phyloP scores from a whole-genome alignment of 148 eudicot species.

The Persicaria maculosa region DNA sequence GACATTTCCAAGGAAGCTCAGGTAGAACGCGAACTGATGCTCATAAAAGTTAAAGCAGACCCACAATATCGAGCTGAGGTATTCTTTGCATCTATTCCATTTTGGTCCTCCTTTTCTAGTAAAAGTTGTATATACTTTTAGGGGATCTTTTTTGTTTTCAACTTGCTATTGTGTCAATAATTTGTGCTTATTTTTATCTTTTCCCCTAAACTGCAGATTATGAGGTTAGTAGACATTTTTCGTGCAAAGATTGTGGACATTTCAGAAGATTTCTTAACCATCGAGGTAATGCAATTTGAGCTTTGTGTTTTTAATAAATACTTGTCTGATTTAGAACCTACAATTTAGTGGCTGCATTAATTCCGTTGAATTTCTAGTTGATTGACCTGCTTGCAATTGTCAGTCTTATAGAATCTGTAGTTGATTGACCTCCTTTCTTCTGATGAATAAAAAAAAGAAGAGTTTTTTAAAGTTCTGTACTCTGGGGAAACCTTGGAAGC shows the following conservation, averaged over 20 bases:
- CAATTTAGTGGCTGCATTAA: not conserved
- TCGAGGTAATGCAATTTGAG: conserved; percentile 36
- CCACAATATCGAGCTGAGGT: conserved; percentile 48
- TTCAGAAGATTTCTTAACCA: conserved; percentile 46
- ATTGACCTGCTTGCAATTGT: conserved; percentile 1
- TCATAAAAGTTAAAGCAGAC: conserved; percentile 50
- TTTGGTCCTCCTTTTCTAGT: not conserved
- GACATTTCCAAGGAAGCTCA: conserved; percentile 62
- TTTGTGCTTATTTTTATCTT: not conserved
- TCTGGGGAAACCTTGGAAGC: not conserved
- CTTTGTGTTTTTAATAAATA: not conserved
- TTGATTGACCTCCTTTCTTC: not conserved
- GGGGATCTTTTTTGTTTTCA: not conserved
- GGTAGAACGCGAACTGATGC: conserved; percentile 67
- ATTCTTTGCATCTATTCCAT: conserved; percentile 3
- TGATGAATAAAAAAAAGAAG: not conserved
- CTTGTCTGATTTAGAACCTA: not conserved
- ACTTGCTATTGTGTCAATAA: not conserved
- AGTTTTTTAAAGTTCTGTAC: not conserved
- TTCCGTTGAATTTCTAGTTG: not conserved
- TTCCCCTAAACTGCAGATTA: conserved; percentile 31
- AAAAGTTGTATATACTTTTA: not conserved
- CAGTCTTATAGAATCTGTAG: not conserved
- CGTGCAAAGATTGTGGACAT: conserved; percentile 64
- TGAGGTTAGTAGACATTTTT: conserved; percentile 64